Base-by-base conservation (phyloP, 805 yeast species). In the Candida suzukii region DNA sequence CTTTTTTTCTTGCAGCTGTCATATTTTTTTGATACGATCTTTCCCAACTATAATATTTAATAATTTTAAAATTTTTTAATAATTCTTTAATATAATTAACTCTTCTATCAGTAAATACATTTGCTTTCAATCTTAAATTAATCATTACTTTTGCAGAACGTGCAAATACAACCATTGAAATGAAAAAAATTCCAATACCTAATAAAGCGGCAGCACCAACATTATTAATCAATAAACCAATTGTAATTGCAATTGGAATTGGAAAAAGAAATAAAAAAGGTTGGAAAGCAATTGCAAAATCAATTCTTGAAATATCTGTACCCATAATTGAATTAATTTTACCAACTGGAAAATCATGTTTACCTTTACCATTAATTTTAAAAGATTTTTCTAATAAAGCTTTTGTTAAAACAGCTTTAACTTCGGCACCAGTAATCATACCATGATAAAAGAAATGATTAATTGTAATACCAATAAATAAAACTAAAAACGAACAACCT, bases 1-100 rank as follows among this genome's bases (percentile, higher is more conserved):
- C 96, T n/a, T 63, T 54, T 1, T 56, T 51, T 61, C 97, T 76
- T 13, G 75, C 68, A 3, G 64, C 68, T 20, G 71, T 52, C 30
- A 90, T 71, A 40, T 70, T 69, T 10, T 70, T 58, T 44, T 71
- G 69, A 56, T 86, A 90, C 1, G 96, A 85, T 32, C 69, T 70
- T 58, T 90, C 97, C 96, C 96, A 90, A 5, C 93, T 82, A 58
- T 88, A 90, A 54, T 76, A 82, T 64, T 90, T 90, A 60, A 90
- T 82, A 61, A 81, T 71, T 57, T 83, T 86, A 68, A 88, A 76
- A 47, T 83, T 80, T 56, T 76, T 80, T 48, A 90, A 68, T 22
- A 88, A 75, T 58, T 90, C 97, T 49, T 86, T 82, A 59, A 88
- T 79, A 34, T 77, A 67, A 37, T 78, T 71, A 27, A 90, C 91